A percentile compares a stretch with the other conserved stretches of the same genome.
These are phyloP conservation scores for Diplocarpon rosae DNA, from an alignment of 2,329 filamentous ascomycete genomes.

Conservation along the genomic window DNA sequence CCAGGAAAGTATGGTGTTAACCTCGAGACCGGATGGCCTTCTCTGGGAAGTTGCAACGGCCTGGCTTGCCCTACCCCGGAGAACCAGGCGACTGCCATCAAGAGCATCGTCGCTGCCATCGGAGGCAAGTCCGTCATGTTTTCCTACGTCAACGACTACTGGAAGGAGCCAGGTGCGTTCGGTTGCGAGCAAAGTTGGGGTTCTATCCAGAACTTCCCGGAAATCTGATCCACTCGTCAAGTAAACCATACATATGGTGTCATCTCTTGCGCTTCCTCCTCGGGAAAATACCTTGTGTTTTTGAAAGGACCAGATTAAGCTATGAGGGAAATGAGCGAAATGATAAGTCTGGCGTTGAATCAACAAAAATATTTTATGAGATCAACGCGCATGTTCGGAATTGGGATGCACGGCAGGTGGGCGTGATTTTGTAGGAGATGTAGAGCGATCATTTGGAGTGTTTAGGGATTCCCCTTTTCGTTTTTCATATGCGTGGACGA, in stretches of 20 bases:
- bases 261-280: neutral
- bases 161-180: constrained; percentile 64
- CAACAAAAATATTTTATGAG: neutral
- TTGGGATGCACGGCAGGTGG: neutral
- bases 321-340: neutral
- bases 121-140: constrained; percentile 71
- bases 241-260: neutral
- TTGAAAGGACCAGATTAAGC: neutral
- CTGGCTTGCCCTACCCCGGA: constrained; percentile 52
- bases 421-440: neutral
- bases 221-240: neutral
- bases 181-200: constrained; percentile 77
- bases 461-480: neutral
- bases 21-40: constrained; percentile 88
- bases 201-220: constrained; percentile 18
- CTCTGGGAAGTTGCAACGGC: constrained; percentile 57
- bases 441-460: neutral
- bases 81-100: constrained; percentile 64
- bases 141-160: constrained; percentile 66
- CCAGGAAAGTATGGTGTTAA: constrained; percentile 62
- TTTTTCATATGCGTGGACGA: neutral
- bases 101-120: constrained; percentile 52
- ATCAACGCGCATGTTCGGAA: neutral
- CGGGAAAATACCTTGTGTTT: constrained; percentile 1
- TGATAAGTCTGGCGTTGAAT: neutral